Evolutionary conservation across 2,329 filamentous ascomycete genomes (phyloP), one percentile per base, ranked within the genome.

Genomic region (Venturia effusa): DNA sequence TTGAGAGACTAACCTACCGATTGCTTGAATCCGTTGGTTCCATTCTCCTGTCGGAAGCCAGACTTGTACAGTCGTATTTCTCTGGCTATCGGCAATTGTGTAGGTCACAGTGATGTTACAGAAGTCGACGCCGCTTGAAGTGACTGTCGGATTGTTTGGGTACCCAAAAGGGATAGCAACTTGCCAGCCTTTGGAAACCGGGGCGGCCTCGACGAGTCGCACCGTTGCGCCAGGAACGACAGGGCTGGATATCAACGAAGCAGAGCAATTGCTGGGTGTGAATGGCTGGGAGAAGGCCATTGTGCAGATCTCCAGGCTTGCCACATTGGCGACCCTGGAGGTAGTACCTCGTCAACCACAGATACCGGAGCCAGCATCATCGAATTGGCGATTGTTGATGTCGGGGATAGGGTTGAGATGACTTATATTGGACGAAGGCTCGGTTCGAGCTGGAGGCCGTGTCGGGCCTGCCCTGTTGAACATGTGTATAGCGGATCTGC

Each of bases 1-100:
- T 19, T 17, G 34, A 34, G 11, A 30, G 57, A 24, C 27, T 40
- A 7, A 69, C 70, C 2, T n/a, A 57, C 51, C 51, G 15, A 57
- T 57, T 8, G 70, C 71, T 63, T 73, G 70, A 10, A 73, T 70
- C 1, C 73, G 69, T 11, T 69, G 70, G 45, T 74, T 75, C 73
- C 72, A 74, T 5, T 67, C 65, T 11, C 68, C 66, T 10, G 69
- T 43, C 4, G 73, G 73, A 11, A 75, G 68, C 73, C 72, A 74
- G 0, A 69, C 61, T 62, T 69, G 65, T 27, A 10, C 13, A 61
- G 51, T 69, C 65, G 61, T 68, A 62, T 11, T 65, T 13, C 39
- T 66, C 66, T 13, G 65, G 65, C 59, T 68, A 64, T 32, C 37
- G 17, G 30, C 34, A 32, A 37, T 39, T 13, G 68, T 69, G 59